Evolutionary conservation across 2,329 filamentous ascomycete species (phyloP), one percentile per base, ranked within the genome.

Genomic region (Stemphylium beticola): DNA sequence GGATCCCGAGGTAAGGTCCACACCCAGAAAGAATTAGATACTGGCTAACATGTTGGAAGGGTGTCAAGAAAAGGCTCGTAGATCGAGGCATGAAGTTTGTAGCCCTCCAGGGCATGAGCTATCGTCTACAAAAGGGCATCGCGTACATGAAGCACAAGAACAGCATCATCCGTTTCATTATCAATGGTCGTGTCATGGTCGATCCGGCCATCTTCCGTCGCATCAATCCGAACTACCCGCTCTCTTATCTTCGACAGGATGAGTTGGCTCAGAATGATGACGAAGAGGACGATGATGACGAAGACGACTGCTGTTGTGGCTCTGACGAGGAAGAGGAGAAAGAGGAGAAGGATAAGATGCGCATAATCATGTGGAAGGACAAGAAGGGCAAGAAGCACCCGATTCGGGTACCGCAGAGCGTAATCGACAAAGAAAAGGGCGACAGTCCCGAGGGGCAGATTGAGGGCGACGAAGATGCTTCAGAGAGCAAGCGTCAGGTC

Each of bases 141-240:
- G 92, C 90, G 0, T 96, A 92, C 75, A 85, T 87, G 78, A 96
- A 93, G 79, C 88, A 89, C 74, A 91, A 91, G 79, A 88, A 88
- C 66, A 79, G 82, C 54, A 79, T 91, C 12, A 78, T 90, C 70
- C 93, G 92, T 73, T 88, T 96, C 74, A 92, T 92, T 68, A 88
- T 96, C 73, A 91, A 92, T 59, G 90, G 92, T 15, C 87, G 93
- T 26, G 83, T 96, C 59, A 96, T 96, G 92, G 82, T 96, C 20
- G 93, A 96, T 68, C 86, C 91, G 0, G 86, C 86, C 3, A 90
- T 90, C 37, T 92, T 96, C 76, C 86, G 91, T 8, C 85, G 91
- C 31, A 90, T 93, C 73, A 91, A 95, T 62, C 90, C 92, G 1
- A 96, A 96, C 71, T 96, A 96, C 63, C 85, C 84, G 0, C 85